phyloP scores from a whole-genome alignment of 2,329 filamentous ascomycete genomes.

The Lachnellula willkommii region DNA sequence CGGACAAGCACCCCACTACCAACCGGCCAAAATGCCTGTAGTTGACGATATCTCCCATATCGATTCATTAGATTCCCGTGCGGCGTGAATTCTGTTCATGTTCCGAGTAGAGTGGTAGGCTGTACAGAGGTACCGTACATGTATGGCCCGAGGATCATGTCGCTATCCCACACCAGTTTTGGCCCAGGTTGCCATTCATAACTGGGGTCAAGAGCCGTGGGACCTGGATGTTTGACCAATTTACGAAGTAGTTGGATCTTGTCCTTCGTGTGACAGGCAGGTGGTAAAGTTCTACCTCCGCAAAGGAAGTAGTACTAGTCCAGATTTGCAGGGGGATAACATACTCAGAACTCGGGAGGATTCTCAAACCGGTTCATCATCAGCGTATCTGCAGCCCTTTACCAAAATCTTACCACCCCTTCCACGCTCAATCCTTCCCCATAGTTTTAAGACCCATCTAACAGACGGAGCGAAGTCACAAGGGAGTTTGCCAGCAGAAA shows the following conservation, averaged over 20 bases:
- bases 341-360: neutral
- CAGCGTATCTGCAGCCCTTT: slow-evolving; percentile 12
- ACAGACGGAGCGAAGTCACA: neutral
- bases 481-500: slow-evolving; percentile 1
- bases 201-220: neutral
- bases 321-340: slow-evolving; percentile 1
- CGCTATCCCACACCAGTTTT: neutral
- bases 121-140: too few species aligned
- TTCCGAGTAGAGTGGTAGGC: neutral
- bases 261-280: neutral
- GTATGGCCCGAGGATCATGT: neutral
- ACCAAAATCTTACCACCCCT: slow-evolving; percentile 7
- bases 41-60: neutral
- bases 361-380: neutral
- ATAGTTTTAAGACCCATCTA: slow-evolving; percentile 5
- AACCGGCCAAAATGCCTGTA: neutral
- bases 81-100: neutral
- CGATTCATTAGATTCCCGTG: slow-evolving; percentile 2
- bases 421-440: slow-evolving; percentile 17
- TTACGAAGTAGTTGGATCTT: neutral
- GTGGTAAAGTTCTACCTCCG: neutral
- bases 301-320: neutral
- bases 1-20: neutral
- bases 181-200: neutral
- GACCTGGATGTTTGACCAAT: neutral